Conservation (phyloP, 2,329 filamentous ascomycete species). For the Cercospora nicotianae region DNA sequence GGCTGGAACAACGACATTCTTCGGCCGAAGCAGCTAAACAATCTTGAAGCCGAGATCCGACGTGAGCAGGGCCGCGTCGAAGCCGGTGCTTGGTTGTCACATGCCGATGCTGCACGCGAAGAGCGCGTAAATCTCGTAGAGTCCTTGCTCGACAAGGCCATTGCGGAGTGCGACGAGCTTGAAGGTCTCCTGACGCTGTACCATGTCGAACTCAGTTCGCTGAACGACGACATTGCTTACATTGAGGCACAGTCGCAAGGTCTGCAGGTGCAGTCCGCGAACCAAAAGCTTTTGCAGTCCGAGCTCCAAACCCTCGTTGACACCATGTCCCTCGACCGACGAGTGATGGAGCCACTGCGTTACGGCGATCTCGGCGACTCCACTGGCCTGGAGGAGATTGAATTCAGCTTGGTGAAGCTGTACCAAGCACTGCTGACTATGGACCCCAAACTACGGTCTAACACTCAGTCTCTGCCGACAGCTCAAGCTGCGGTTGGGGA, state of each 20-base stretch:
- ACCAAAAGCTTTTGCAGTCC: constrained; percentile 88
- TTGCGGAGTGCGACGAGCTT: constrained; percentile 92
- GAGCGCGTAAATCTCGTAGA: constrained; percentile 86
- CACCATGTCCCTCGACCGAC: constrained; percentile 81
- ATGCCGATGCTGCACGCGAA: constrained; percentile 75
- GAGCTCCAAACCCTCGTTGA: constrained; percentile 87
- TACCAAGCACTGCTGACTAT: constrained; percentile 95
- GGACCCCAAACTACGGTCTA: constrained; percentile 71
- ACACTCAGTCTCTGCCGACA: constrained; percentile 47
- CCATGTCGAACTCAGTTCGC: constrained; percentile 86
- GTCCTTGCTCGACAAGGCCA: constrained; percentile 80
- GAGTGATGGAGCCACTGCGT: constrained; percentile 72
- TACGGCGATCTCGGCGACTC: constrained; percentile 70
- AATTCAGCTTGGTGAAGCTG: constrained; percentile 72
- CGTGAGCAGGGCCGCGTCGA: constrained; percentile 87
- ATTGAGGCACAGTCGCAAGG: constrained; percentile 97
- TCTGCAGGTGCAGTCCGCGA: constrained; percentile 93
- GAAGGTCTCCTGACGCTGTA: constrained; percentile 93
- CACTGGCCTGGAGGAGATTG: constrained; percentile 73
- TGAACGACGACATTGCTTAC: constrained; percentile 93
- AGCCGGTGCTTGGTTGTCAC: constrained; percentile 86
- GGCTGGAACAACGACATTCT: constrained; percentile 82
- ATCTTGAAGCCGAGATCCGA: constrained; percentile 78
- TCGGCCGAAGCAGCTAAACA: constrained; percentile 72
- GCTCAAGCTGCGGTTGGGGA: constrained; percentile 59